These are phyloP conservation scores for Knufia fluminis DNA, from an alignment of 2,329 filamentous ascomycete species.

Conservation along the genomic window DNA sequence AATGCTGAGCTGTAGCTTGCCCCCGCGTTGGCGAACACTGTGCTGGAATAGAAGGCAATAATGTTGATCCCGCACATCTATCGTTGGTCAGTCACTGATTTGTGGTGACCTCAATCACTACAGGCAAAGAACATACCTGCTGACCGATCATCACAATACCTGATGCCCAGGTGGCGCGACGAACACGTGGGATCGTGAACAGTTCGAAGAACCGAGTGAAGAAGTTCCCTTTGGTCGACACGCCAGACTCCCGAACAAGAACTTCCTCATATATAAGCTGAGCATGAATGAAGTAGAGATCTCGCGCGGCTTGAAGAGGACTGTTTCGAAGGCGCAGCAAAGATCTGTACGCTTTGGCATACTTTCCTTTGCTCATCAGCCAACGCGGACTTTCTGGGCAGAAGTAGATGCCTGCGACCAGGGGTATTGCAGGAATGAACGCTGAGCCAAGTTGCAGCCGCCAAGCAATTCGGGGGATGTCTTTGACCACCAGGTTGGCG, in stretches of 20 bases:
- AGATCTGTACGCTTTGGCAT: slow-evolving; percentile 40
- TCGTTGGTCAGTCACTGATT: no score
- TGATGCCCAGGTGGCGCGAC: slow-evolving; percentile 47
- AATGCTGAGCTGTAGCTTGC: slow-evolving; percentile 46
- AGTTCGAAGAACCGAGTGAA: slow-evolving; percentile 48
- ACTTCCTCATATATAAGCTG: slow-evolving; percentile 48
- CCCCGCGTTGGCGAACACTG: slow-evolving; percentile 50
- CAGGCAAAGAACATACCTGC: no score
- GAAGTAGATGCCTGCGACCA: slow-evolving; percentile 54
- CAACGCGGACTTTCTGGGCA: slow-evolving; percentile 50
- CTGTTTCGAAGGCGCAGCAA: slow-evolving; percentile 41
- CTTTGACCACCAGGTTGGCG: slow-evolving; percentile 56
- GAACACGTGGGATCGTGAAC: slow-evolving; percentile 53
- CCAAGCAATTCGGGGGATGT: slow-evolving; percentile 52
- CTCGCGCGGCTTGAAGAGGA: slow-evolving; percentile 46
- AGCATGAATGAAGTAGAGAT: slow-evolving; percentile 48
- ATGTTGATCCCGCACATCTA: slow-evolving; percentile 37
- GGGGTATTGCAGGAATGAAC: slow-evolving; percentile 55
- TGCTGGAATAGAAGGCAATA: slow-evolving; percentile 55
- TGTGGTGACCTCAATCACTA: no score
- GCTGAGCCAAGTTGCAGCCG: slow-evolving; percentile 56
- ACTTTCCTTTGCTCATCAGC: slow-evolving; percentile 41
- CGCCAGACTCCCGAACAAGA: slow-evolving; percentile 37
- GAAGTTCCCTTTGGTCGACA: slow-evolving; percentile 28
- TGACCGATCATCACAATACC: slow-evolving; percentile 55